These are phyloP conservation scores for Eucalyptus curtisii DNA, from an alignment of 345 rosid genomes.

Conservation along the genomic window DNA sequence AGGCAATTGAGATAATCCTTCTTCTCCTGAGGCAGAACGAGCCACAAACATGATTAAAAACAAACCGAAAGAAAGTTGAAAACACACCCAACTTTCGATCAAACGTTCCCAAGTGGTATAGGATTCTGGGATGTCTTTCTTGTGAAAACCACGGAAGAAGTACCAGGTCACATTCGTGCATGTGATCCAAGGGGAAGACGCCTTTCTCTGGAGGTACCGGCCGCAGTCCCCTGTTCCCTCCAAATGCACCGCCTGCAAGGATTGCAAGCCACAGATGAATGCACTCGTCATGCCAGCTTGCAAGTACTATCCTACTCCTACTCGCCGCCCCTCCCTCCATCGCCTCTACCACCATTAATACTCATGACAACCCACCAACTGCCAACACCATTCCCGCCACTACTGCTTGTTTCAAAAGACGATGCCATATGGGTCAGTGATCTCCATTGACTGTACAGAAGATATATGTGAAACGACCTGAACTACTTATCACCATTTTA, in stretches of 20 bases:
- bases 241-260: constrained; percentile 81
- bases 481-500: not conserved
- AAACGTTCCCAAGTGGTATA: not conserved
- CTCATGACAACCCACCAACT: not conserved
- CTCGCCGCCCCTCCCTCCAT: not conserved
- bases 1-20: constrained; percentile 82
- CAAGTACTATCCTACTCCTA: not conserved
- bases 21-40: constrained; percentile 51
- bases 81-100: not conserved
- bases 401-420: not conserved
- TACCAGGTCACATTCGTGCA: constrained; percentile 83
- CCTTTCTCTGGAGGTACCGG: constrained; percentile 97
- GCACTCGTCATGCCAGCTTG: not conserved
- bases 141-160: not conserved
- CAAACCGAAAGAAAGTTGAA: not conserved
- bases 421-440: not conserved
- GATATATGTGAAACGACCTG: not conserved
- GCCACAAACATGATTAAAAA: not conserved
- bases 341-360: not conserved
- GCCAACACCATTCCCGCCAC: not conserved
- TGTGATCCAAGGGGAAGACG: constrained; percentile 83
- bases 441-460: not conserved
- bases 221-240: constrained; percentile 81
- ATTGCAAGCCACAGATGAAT: not conserved
- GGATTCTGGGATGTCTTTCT: not conserved